Percentiles rank a stretch among this genome's conserved stretches.
These are phyloP conservation scores for Euphorbia peplus DNA, from an alignment of 345 rosid genomes.

Conservation along the genomic window DNA sequence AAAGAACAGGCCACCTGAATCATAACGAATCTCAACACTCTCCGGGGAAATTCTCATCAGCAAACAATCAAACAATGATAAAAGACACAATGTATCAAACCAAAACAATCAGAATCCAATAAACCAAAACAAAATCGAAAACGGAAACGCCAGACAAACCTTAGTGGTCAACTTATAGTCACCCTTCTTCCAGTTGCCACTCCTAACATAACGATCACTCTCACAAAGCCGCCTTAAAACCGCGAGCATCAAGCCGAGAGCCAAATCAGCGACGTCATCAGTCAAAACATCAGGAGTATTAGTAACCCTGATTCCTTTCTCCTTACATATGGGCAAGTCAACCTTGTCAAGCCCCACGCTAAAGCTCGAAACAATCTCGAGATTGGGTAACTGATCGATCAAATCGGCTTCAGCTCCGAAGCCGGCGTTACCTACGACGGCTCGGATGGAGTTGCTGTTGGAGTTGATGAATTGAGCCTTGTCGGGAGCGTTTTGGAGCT, in stretches of 20 bases:
- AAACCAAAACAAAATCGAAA: neutral
- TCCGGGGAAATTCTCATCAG: no score
- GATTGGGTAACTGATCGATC: conserved; percentile 57
- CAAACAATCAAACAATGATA: neutral
- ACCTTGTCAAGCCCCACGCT: conserved; percentile 87
- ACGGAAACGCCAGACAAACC: conserved; percentile 38
- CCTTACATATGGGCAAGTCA: conserved; percentile 67
- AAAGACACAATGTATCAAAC: no score
- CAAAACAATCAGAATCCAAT: neutral
- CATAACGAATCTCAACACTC: neutral
- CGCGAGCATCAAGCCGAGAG: conserved; percentile 65
- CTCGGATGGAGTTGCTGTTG: conserved; percentile 52
- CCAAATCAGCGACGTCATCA: conserved; percentile 86
- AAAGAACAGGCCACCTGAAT: no score
- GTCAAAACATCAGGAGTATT: conserved; percentile 89
- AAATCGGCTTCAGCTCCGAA: conserved; percentile 69
- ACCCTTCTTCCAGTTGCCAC: conserved; percentile 68
- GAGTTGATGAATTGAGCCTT: conserved; percentile 39
- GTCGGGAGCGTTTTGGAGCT: conserved; percentile 43
- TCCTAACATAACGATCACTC: conserved; percentile 62
- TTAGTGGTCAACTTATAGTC: conserved; percentile 60
- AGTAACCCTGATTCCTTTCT: conserved; percentile 65
- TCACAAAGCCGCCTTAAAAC: conserved; percentile 66
- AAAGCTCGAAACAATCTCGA: conserved; percentile 71
- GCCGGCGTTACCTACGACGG: conserved; percentile 60